Base-by-base conservation (phyloP, 495 filamentous ascomycete genomes). In the Penicillium mononematosum region DNA sequence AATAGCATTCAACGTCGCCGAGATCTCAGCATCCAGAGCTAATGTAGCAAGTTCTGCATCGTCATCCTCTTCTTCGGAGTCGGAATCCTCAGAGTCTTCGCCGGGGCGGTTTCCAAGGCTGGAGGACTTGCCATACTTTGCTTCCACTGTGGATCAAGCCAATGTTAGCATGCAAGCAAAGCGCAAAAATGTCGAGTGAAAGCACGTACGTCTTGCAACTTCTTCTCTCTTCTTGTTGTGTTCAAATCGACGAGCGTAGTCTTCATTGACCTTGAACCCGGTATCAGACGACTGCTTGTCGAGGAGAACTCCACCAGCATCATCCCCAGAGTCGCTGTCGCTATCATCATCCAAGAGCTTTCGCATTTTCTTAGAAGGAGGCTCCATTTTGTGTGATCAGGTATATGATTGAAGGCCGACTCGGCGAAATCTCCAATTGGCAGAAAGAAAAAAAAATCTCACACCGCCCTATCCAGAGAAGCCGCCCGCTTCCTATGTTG, bases 181-280 rank as follows among this genome's bases (percentile, higher is more conserved):
- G 6, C 3, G 22, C 22, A 22, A 17, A 12, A 44, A 43, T 41
- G 42, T 25, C 39, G 20, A 10, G 4, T 31, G 49, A 50, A 58
- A 34, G 50, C 17, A 80, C 85, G 76, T 75, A 93, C 92, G 72
- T 66, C 85, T 81, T n/a, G 88, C 83, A 52, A 87, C 77, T 67
- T 98, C 94, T 72, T 94, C 91, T 27, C 94, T 84, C 75, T 93
- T 94, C 78, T 97, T 96, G 75, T 98, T 98, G 69, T 96, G 80
- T 70, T 98, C 92, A 64, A 97, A 98, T 38, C 90, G 79, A 61
- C 83, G 83, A 53, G 94, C 94, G 69, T 88, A 98, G 50, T 93
- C 90, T 65, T 89, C 79, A 71, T 98, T 98, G 75, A 98, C 85
- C 65, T 88, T 92, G 72, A 96, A 83, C 27, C 67, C 74, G 36